phyloP scores from a whole-genome alignment of 345 rosid genomes.

The Alliaria petiolata region DNA sequence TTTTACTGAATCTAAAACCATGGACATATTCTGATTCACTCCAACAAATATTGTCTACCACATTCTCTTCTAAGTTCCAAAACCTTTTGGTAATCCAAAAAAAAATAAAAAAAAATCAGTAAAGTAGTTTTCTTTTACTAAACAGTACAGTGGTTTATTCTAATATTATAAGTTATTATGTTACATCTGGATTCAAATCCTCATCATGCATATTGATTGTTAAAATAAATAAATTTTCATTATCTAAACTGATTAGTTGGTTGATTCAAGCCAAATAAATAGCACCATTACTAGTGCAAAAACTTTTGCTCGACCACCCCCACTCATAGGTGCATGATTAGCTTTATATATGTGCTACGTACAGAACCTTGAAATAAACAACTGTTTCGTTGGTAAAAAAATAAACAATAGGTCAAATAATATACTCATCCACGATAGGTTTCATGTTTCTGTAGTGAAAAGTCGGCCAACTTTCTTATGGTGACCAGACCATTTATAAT shows the following conservation, averaged over 20 bases:
- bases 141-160: too few relatives aligned
- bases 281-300: neutral
- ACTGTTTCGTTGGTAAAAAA: too few relatives aligned
- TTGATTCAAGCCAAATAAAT: too few relatives aligned
- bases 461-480: slow-evolving; percentile 3
- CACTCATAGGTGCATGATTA: neutral
- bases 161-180: too few relatives aligned
- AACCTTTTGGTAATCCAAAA: neutral
- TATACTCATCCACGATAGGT: too few relatives aligned
- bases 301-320: neutral
- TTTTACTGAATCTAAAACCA: neutral
- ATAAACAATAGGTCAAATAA: neutral
- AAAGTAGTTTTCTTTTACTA: too few relatives aligned
- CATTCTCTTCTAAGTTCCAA: neutral
- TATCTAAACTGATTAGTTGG: too few relatives aligned
- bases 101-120: too few relatives aligned
- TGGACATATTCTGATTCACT: neutral
- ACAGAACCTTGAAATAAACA: neutral
- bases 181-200: too few relatives aligned
- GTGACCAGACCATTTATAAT: neutral
- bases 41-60: slow-evolving; percentile 3
- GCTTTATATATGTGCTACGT: too few relatives aligned
- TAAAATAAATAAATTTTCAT: too few relatives aligned
- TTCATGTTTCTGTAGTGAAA: neutral
- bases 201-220: too few relatives aligned